Percentiles rank a stretch among this genome's conserved stretches.
These are phyloP conservation scores for Tremella yokohamensis DNA, from an alignment of 768 basidiomycete genomes.

Conservation along the genomic window DNA sequence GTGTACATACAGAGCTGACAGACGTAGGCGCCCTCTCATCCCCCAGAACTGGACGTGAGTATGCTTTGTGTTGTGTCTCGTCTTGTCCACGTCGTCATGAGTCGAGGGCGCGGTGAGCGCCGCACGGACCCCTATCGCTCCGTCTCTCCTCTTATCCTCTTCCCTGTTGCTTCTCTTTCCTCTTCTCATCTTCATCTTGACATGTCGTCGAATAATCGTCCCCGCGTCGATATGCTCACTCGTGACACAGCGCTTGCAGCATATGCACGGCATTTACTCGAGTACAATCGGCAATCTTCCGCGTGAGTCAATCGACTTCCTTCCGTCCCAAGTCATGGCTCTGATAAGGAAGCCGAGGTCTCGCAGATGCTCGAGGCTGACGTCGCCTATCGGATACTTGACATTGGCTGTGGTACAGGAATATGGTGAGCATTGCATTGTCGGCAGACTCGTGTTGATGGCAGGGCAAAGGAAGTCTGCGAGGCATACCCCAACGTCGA, in stretches of 20 bases:
- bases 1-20: neutral
- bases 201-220: neutral
- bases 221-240: neutral
- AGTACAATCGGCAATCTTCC: conserved; percentile 18
- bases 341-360: conserved; percentile 11
- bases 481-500: conserved; percentile 14
- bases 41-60: conserved; percentile 20
- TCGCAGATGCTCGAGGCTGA: conserved; percentile 2
- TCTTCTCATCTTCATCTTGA: neutral
- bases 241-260: conserved; percentile 11
- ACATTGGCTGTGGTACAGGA: conserved; percentile 23
- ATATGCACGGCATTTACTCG: conserved; percentile 15
- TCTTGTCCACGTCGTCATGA: neutral
- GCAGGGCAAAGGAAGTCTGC: conserved; percentile 16
- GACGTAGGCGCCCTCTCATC: conserved; percentile 19
- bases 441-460: neutral
- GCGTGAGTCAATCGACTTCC: conserved; percentile 6
- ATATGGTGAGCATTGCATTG: conserved; percentile 9
- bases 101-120: neutral
- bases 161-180: neutral
- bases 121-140: neutral
- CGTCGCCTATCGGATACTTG: conserved; percentile 6
- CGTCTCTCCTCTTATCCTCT: neutral
- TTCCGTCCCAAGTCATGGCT: neutral
- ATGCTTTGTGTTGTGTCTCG: neutral